Percentiles rank a stretch among this genome's conserved stretches.
These are phyloP conservation scores for Cyclanthera cordifolia DNA, from an alignment of 306 rosid genomes.

Conservation along the genomic window DNA sequence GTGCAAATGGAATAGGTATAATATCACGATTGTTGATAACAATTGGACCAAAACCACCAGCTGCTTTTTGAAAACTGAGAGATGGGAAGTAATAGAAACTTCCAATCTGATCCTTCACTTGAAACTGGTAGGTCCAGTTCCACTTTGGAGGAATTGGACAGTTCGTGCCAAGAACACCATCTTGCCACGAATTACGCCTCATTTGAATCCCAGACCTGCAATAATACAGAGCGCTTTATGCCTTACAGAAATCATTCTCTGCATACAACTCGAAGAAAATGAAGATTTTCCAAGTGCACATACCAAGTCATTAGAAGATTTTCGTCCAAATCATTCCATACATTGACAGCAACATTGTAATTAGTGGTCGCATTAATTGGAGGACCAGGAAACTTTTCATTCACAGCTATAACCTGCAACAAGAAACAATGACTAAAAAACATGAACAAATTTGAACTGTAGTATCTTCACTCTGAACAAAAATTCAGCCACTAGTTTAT, in stretches of 20 bases:
- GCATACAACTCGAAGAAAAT: not conserved
- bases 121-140: conserved; percentile 91
- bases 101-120: conserved; percentile 94
- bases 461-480: not conserved
- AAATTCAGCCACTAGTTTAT: not conserved
- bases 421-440: not conserved
- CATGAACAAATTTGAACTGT: not conserved
- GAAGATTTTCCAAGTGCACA: conserved; percentile 9
- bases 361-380: conserved; percentile 60
- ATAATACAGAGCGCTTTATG: not conserved
- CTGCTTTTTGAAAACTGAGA: conserved; percentile 58
- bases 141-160: conserved; percentile 79
- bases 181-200: conserved; percentile 79
- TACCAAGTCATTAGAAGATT: conserved; percentile 67
- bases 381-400: conserved; percentile 68
- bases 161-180: conserved; percentile 77
- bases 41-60: conserved; percentile 85
- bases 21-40: conserved; percentile 43
- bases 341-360: conserved; percentile 52
- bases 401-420: conserved; percentile 62
- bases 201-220: conserved; percentile 74
- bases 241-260: not conserved
- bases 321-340: conserved; percentile 61
- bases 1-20: conserved; percentile 49
- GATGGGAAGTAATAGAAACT: conserved; percentile 89